phyloP scores from a whole-genome alignment of 148 eudicot genomes.

The Spergularia bocconei region DNA sequence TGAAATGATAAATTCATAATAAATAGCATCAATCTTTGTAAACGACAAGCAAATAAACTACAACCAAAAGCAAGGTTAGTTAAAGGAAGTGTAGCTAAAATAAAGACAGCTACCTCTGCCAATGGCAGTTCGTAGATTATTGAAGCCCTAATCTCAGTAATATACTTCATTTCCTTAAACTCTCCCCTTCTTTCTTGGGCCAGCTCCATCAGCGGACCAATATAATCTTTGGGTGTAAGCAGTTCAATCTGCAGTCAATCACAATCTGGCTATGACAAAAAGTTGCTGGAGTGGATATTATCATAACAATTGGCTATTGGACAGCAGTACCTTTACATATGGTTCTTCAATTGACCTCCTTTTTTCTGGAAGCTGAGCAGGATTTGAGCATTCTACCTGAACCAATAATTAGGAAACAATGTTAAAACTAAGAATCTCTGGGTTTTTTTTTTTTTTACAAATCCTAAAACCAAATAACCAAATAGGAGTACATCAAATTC shows the following conservation, averaged over 20 bases:
- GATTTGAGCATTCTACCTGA: conserved; percentile 95
- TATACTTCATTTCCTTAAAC: conserved; percentile 92
- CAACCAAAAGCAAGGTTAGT: conserved; percentile 1
- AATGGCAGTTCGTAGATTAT: conserved; percentile 72
- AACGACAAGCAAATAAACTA: conserved; percentile 6
- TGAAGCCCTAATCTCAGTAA: conserved; percentile 82
- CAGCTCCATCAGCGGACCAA: conserved; percentile 97
- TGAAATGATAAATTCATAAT: not conserved
- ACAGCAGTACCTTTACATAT: conserved; percentile 64
- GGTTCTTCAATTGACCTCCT: conserved; percentile 95
- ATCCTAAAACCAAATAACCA: not conserved
- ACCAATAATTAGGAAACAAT: conserved; percentile 15
- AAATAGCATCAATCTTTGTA: not conserved
- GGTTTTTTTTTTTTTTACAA: not conserved
- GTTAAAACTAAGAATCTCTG: not conserved
- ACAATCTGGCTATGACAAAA: not conserved
- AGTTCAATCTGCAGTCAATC: conserved; percentile 66
- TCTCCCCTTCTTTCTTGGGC: conserved; percentile 95
- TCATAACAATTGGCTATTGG: not conserved
- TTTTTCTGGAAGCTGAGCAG: conserved; percentile 87
- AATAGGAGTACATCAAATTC: not conserved
- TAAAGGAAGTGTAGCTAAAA: conserved; percentile 7
- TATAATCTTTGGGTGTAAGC: conserved; percentile 92
- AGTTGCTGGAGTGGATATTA: not conserved
- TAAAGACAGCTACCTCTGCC: conserved; percentile 63